A percentile compares a stretch with the other conserved stretches of the same genome.
These are phyloP conservation scores for Fusarium cyanostomum DNA, from an alignment of 2,329 filamentous ascomycete species.

Conservation along the genomic window DNA sequence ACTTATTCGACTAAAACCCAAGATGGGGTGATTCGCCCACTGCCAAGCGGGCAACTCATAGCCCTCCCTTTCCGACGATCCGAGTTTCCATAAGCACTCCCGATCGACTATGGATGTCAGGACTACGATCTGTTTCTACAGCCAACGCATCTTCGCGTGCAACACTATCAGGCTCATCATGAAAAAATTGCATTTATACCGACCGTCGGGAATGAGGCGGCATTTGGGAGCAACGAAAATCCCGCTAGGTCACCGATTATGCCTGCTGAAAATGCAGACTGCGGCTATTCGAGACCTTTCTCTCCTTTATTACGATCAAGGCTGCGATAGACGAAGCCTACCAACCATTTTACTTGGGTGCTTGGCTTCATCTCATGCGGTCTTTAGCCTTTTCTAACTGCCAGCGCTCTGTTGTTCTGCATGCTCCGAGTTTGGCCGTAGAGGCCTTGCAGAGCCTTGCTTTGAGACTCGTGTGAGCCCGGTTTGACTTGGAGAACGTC, in stretches of 20 bases:
- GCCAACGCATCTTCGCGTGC: neutral
- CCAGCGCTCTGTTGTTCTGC: neutral
- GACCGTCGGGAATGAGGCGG: conserved; percentile 5
- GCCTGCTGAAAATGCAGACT: conserved; percentile 9
- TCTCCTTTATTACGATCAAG: neutral
- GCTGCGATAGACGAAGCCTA: neutral
- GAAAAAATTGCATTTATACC: neutral
- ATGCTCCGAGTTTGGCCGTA: neutral
- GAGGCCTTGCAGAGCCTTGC: neutral
- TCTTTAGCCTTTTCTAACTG: neutral
- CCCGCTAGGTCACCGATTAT: conserved; percentile 2
- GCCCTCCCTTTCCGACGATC: conserved; percentile 31
- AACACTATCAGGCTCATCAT: neutral
- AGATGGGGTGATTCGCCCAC: conserved; percentile 11
- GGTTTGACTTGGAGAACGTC: neutral
- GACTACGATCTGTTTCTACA: neutral
- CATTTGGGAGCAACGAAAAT: conserved; percentile 2
- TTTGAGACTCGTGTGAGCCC: conserved; percentile 3
- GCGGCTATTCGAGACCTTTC: neutral
- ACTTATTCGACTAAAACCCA: conserved; percentile 5
- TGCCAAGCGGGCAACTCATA: conserved; percentile 5
- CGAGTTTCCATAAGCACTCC: conserved; percentile 26
- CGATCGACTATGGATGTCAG: conserved; percentile 8
- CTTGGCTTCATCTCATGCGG: neutral
- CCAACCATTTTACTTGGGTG: neutral